These are phyloP conservation scores for Acer saccharum DNA, from an alignment of 345 rosid species.

Conservation along the genomic window DNA sequence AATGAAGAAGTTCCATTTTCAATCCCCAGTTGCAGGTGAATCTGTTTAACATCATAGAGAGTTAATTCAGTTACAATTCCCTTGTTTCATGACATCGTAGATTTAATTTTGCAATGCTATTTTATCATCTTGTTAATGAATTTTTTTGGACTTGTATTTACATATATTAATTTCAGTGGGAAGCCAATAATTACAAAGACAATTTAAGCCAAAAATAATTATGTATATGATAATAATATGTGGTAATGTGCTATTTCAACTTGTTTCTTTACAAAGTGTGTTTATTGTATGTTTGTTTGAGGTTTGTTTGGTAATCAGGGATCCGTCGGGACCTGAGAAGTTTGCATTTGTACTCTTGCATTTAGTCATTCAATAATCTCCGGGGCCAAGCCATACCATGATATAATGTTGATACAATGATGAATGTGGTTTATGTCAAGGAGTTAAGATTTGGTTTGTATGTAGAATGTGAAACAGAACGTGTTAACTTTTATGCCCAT, in stretches of 20 bases:
- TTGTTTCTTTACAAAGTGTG: neutral
- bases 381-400: too few species aligned
- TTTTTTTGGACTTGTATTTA: neutral
- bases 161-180: neutral
- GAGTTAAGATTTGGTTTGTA: neutral
- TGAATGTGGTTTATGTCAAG: neutral
- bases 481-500: neutral
- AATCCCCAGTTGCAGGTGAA: too few species aligned
- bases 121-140: neutral
- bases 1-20: neutral
- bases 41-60: too few species aligned
- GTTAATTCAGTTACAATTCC: too few species aligned
- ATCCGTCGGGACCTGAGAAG: neutral
- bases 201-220: too few species aligned
- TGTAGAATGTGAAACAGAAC: neutral
- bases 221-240: too few species aligned
- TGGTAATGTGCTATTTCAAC: too few species aligned
- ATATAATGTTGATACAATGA: neutral
- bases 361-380: too few species aligned
- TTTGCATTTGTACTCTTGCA: neutral
- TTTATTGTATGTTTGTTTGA: too few species aligned
- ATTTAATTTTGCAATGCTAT: neutral
- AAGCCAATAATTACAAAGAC: too few species aligned
- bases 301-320: neutral
- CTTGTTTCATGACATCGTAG: neutral